A percentile compares a stretch with the other conserved stretches of the same genome.
Evolutionary conservation across 179 eudicot genomes (phyloP).

Genomic region (Spergularia azorica): DNA sequence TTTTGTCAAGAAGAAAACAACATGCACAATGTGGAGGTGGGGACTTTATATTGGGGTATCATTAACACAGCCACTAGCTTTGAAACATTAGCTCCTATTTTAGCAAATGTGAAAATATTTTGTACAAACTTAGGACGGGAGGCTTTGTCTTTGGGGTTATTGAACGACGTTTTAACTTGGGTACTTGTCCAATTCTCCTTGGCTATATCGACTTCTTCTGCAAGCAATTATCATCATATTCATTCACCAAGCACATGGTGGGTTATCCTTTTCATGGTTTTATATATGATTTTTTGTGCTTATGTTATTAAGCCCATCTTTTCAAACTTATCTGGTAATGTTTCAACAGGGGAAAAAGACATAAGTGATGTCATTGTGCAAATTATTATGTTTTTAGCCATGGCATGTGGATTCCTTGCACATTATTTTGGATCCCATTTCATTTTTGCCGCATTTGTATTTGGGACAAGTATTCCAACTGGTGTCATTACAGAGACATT

Average conservation of each 20-base stretch:
- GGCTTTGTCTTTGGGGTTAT: constrained; percentile 34
- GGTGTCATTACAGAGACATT: constrained; percentile 42
- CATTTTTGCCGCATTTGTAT: constrained; percentile 53
- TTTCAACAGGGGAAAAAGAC: constrained; percentile 26
- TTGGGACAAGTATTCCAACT: constrained; percentile 58
- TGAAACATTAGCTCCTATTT: constrained; percentile 38
- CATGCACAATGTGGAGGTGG: neutral
- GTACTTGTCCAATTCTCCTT: constrained; percentile 19
- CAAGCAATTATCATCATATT: neutral
- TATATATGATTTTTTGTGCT: constrained; percentile 23
- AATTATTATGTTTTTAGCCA: constrained; percentile 32
- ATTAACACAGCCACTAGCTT: constrained; percentile 40
- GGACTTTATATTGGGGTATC: constrained; percentile 41
- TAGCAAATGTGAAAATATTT: constrained; percentile 45
- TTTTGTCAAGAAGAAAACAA: neutral
- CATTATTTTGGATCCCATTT: constrained; percentile 61
- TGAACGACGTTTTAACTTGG: constrained; percentile 40
- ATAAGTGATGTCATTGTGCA: constrained; percentile 31
- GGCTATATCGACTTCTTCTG: constrained; percentile 18
- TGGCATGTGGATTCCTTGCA: constrained; percentile 37
- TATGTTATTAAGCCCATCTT: constrained; percentile 32
- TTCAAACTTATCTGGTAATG: constrained; percentile 11
- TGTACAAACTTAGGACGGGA: constrained; percentile 46
- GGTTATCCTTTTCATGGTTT: constrained; percentile 12
- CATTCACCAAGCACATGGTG: neutral